These are phyloP conservation scores for Rhododendron griersonianum DNA, from an alignment of 148 eudicot genomes.

Conservation along the genomic window DNA sequence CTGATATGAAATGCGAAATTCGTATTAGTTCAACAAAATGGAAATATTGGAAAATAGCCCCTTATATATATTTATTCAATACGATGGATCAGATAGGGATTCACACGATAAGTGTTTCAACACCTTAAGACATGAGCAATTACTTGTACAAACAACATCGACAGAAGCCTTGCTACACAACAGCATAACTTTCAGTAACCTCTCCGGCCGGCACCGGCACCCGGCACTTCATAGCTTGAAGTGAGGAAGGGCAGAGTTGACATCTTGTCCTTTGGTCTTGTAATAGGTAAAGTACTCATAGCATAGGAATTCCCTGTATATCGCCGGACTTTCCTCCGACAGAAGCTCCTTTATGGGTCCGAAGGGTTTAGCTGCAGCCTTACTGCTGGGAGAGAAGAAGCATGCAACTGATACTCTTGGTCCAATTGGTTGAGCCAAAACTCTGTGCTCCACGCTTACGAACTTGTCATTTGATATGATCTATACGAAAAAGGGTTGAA, in stretches of 20 bases:
- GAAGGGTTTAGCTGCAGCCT: conserved; percentile 19
- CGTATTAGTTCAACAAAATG: background rate
- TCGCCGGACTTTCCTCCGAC: conserved; percentile 35
- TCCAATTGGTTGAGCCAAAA: conserved; percentile 32
- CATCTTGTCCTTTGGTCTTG: conserved; percentile 1
- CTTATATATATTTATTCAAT: background rate
- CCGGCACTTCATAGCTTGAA: conserved; percentile 2
- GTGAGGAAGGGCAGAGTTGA: conserved; percentile 13
- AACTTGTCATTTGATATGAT: conserved; percentile 39
- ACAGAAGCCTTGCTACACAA: background rate
- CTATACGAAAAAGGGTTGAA: conserved; percentile 3
- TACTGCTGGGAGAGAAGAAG: conserved; percentile 27
- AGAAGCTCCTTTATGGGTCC: conserved; percentile 46
- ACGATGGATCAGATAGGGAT: background rate
- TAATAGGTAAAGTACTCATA: conserved; percentile 18
- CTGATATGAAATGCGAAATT: background rate
- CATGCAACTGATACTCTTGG: conserved; percentile 44
- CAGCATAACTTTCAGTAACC: background rate
- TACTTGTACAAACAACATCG: background rate
- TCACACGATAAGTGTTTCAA: background rate
- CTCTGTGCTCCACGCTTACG: conserved; percentile 47
- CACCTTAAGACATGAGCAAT: background rate
- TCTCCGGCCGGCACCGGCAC: background rate
- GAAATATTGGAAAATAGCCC: background rate
- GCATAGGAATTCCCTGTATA: conserved; percentile 33